Conservation (phyloP, 164 flowering plant genomes). For the Vitis amurensis region DNA sequence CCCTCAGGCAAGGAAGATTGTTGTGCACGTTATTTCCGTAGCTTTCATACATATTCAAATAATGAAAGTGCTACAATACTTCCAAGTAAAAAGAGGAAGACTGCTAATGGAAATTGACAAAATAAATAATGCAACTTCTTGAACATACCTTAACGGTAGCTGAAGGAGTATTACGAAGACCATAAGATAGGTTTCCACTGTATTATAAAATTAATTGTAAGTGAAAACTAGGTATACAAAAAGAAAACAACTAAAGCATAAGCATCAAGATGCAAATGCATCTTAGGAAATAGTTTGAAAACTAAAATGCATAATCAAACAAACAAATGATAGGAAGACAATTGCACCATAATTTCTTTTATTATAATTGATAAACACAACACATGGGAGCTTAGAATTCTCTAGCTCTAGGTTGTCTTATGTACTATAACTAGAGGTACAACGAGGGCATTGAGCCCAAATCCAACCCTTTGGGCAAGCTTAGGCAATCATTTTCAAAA, state of each 20-base stretch:
- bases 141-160: slow-evolving; percentile 60
- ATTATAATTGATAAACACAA: too few species aligned
- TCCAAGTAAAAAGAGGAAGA: too few species aligned
- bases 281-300: background rate
- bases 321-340: background rate
- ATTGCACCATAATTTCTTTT: too few species aligned
- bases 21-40: background rate
- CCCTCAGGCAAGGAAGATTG: background rate
- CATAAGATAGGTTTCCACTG: slow-evolving; percentile 81
- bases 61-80: background rate
- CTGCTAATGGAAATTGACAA: background rate
- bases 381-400: too few species aligned
- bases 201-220: slow-evolving; percentile 10
- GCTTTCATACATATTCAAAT: background rate
- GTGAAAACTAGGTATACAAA: background rate
- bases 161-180: slow-evolving; percentile 82
- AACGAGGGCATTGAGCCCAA: too few species aligned
- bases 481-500: too few species aligned
- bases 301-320: background rate
- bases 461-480: too few species aligned
- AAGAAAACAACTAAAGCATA: background rate
- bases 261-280: background rate
- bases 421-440: too few species aligned
- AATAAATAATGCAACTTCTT: background rate
- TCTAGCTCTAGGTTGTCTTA: too few species aligned